Evolutionary conservation across 495 filamentous ascomycete species (phyloP).

Genomic region (Neurospora pannonica): DNA sequence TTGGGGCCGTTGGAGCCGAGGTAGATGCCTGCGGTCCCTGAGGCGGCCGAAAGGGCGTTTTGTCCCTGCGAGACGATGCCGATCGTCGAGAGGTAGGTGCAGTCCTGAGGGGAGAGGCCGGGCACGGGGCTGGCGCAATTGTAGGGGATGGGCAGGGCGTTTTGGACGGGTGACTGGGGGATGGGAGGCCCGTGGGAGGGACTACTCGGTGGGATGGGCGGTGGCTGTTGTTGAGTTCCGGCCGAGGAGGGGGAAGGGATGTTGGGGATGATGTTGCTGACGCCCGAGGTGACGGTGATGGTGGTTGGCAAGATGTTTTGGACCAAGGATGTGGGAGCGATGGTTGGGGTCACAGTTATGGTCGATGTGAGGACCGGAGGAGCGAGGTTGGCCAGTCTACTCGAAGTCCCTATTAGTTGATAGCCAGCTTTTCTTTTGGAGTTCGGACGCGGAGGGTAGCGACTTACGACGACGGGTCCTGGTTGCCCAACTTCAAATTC

Average conservation of each 20-base stretch:
- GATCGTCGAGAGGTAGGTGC: constrained; percentile 17
- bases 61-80: constrained; percentile 18
- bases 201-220: not conserved
- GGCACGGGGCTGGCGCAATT: constrained; percentile 4
- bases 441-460: not conserved
- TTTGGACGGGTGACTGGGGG: not conserved
- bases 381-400: not conserved
- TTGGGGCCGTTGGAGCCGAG: constrained; percentile 18
- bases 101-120: constrained; percentile 16
- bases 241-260: not conserved
- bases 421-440: not conserved
- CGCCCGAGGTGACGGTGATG: not conserved
- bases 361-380: not conserved
- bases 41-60: constrained; percentile 10
- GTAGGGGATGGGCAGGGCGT: not conserved
- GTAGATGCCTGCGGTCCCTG: constrained; percentile 12
- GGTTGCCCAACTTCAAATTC: not conserved
- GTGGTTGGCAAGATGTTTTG: not conserved
- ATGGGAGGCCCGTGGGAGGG: not conserved
- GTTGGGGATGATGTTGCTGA: not conserved
- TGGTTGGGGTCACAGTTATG: not conserved
- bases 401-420: not conserved
- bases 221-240: not conserved
- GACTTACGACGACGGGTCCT: not conserved
- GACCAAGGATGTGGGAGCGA: not conserved